phyloP scores from a whole-genome alignment of 179 eudicot species.

The Nepenthes alata region DNA sequence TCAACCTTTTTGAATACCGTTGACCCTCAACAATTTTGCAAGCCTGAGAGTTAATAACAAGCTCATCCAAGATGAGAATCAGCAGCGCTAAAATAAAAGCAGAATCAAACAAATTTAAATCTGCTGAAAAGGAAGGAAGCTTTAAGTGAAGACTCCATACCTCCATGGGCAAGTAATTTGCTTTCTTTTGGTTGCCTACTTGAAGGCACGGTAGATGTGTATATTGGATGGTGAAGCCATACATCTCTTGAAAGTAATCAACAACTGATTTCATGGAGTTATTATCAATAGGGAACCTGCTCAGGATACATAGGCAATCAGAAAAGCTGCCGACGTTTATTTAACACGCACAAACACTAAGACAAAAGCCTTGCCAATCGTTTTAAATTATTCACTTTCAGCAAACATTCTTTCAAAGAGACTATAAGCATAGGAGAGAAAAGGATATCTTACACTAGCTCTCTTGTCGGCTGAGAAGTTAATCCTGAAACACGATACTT shows the following conservation, averaged over 20 bases:
- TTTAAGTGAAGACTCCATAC: constrained; percentile 9
- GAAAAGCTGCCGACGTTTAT: too few relatives aligned
- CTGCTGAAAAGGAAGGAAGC: background rate
- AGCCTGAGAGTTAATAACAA: constrained; percentile 3
- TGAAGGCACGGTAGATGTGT: constrained; percentile 41
- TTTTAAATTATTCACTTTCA: background rate
- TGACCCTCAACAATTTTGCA: constrained; percentile 15
- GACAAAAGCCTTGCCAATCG: background rate
- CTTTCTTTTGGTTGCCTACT: constrained; percentile 40
- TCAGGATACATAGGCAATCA: background rate
- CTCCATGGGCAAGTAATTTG: constrained; percentile 51
- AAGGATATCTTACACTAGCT: constrained; percentile 34
- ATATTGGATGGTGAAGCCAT: constrained; percentile 39
- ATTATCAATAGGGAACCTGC: constrained; percentile 54
- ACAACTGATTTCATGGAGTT: constrained; percentile 39
- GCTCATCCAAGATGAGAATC: background rate
- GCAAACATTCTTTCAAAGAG: too few relatives aligned
- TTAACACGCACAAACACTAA: background rate
- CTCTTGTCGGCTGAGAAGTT: constrained; percentile 54
- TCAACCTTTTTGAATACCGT: constrained; percentile 12
- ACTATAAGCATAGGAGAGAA: background rate
- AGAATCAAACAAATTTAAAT: constrained; percentile 1
- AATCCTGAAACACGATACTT: constrained; percentile 50
- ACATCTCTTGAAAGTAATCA: constrained; percentile 42
- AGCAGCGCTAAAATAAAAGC: background rate